These are phyloP conservation scores for Sisymbrium altissimum DNA, from an alignment of 345 rosid species.

Conservation along the genomic window DNA sequence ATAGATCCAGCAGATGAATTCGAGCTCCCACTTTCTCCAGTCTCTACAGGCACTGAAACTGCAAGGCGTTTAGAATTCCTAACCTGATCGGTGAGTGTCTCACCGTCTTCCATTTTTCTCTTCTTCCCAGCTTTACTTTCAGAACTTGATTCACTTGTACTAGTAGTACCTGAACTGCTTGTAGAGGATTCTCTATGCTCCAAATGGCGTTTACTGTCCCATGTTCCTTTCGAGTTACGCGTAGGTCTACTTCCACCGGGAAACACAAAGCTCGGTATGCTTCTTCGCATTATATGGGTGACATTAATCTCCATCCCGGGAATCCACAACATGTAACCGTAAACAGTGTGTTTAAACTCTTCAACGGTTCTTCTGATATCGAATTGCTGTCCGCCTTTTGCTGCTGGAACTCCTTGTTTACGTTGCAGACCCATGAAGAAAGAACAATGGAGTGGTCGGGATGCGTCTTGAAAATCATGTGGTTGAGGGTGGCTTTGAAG, in stretches of 20 bases:
- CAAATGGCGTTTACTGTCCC: conserved; percentile 56
- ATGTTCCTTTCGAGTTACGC: conserved; percentile 56
- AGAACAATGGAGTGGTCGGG: conserved; percentile 60
- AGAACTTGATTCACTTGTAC: conserved; percentile 39
- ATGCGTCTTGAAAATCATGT: conserved; percentile 64
- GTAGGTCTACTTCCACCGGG: conserved; percentile 77
- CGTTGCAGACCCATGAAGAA: conserved; percentile 96
- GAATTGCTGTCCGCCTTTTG: conserved; percentile 58
- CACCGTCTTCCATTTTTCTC: conserved; percentile 56
- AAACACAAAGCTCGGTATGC: conserved; percentile 76
- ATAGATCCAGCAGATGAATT: conserved; percentile 37
- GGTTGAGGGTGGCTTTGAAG: conserved; percentile 97
- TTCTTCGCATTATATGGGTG: conserved; percentile 61
- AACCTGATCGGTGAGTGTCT: conserved; percentile 30
- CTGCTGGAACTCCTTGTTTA: conserved; percentile 73
- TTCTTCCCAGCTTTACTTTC: conserved; percentile 60
- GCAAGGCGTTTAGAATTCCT: conserved; percentile 34
- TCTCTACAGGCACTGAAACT: conserved; percentile 40
- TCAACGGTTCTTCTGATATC: conserved; percentile 89
- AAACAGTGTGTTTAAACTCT: conserved; percentile 72
- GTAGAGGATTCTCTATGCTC: conserved; percentile 54
- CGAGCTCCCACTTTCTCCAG: conserved; percentile 37
- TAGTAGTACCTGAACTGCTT: conserved; percentile 29
- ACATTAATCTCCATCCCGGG: conserved; percentile 80
- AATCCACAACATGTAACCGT: conserved; percentile 50